Evolutionary conservation across 192 early-diverging fungal genomes (phyloP), one percentile per base, ranked within the genome.

Genomic region (Lobosporangium transversale): DNA sequence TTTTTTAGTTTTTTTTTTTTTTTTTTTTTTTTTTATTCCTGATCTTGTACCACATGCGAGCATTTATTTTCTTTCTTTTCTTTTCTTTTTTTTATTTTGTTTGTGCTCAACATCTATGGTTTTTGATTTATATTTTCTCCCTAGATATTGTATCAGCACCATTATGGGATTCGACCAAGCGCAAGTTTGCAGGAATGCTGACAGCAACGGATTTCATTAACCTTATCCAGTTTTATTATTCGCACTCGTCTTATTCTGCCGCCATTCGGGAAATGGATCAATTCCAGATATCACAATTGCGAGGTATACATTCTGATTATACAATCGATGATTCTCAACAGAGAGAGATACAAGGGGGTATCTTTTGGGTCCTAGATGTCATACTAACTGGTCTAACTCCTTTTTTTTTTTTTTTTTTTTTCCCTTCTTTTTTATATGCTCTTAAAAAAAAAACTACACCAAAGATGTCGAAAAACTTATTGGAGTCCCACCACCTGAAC

Each of bases 121-220:
- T n/a, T n/a, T n/a, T 45, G 44, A 14, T 20, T 45, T 8, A 9
- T 20, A 45, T 20, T 4, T 3, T 9, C 15, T n/a, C 4, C 64
- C 52, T 74, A 48, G 53, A 58, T 73, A 89, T 98, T 62, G 95
- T 96, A 49, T 96, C 94, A 10, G 96, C 96, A 24, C 95, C 95
- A 45, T 82, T 98, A 47, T 98, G 94, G 92, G 91, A 94, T 62
- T 91, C 93, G 3, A 66, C 76, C 2, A 82, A 84, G 8, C 90
- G 94, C 52, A 86, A 86, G 76, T 98, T 95, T 70, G 90, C 91
- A 1, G 97, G 97, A 49, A 96, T 98, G 94, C 83, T 98, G 78
- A 97, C 95, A 18, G 96, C 96, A 10, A 93, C 95, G 1, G 97
- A 98, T 73, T 93, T 98, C 75, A 93, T 98, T 43, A 92, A 95